Evolutionary conservation across 2,329 filamentous ascomycete species (phyloP).

Genomic region (Tolypocladium tundrense): DNA sequence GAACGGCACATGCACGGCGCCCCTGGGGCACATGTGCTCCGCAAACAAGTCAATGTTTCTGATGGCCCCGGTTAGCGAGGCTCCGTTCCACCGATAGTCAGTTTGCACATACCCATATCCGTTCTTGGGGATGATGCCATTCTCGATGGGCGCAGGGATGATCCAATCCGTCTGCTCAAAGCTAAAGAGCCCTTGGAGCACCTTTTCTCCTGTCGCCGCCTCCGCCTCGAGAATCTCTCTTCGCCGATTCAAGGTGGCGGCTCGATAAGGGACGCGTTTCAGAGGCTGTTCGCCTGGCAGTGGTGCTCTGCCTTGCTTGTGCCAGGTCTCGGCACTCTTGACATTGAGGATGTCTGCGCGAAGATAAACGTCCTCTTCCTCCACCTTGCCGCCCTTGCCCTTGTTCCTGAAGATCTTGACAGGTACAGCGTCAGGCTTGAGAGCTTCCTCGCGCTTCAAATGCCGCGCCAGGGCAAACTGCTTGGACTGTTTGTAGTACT

Average conservation of each 20-base stretch:
- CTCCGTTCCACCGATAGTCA: not conserved
- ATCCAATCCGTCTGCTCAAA: constrained; percentile 89
- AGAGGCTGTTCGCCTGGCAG: constrained; percentile 60
- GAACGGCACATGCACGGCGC: constrained; percentile 75
- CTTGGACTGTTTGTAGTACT: constrained; percentile 77
- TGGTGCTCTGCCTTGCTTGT: constrained; percentile 83
- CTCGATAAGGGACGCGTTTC: constrained; percentile 82
- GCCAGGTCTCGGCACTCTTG: constrained; percentile 92
- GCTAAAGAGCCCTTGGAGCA: constrained; percentile 77
- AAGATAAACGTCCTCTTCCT: constrained; percentile 70
- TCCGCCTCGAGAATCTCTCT: constrained; percentile 83
- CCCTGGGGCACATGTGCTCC: constrained; percentile 78
- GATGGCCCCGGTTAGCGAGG: constrained; percentile 9
- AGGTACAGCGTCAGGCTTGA: constrained; percentile 56
- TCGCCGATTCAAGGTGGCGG: constrained; percentile 77
- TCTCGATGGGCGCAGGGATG: constrained; percentile 73
- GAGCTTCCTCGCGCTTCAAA: constrained; percentile 82
- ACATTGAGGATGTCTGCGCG: constrained; percentile 74
- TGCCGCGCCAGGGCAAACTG: constrained; percentile 82
- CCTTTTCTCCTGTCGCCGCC: constrained; percentile 68
- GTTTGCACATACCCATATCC: constrained; percentile 53
- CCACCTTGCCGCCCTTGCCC: constrained; percentile 62
- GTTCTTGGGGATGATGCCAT: constrained; percentile 88
- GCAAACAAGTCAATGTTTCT: constrained; percentile 91
- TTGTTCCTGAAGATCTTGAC: constrained; percentile 66